Percentiles rank a stretch among this genome's conserved stretches.
Conservation (phyloP, 441 rosid species). For the Adansonia rubrostipa region DNA sequence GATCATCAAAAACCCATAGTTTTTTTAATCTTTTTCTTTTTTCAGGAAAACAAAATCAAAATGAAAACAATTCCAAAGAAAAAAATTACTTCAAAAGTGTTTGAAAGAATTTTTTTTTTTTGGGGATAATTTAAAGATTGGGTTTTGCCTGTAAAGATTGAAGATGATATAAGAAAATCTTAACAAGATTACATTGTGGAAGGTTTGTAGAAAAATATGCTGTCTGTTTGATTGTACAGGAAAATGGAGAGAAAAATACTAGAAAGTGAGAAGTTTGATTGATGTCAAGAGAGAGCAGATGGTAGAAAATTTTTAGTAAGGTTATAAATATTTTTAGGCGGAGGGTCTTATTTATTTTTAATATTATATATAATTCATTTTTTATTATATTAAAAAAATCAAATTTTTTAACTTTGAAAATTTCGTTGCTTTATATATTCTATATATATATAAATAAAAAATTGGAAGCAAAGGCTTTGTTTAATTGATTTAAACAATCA, state of each 20-base stretch:
- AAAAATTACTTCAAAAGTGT: neutral
- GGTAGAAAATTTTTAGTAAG: no score
- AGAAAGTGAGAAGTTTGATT: slow-evolving; percentile 5
- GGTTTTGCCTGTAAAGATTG: slow-evolving; percentile 10
- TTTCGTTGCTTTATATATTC: neutral
- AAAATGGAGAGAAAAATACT: slow-evolving; percentile 27
- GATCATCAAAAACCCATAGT: no score
- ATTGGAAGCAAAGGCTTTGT: no score
- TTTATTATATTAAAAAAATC: no score
- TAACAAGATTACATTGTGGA: neutral
- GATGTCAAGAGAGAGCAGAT: no score
- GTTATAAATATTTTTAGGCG: no score
- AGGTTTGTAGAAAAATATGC: slow-evolving; percentile 8
- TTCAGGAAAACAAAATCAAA: neutral
- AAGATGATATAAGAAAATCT: neutral
- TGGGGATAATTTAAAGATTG: neutral
- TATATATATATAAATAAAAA: neutral
- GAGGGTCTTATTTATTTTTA: no score
- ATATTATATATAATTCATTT: no score
- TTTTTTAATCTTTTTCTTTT: neutral
- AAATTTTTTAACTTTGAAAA: neutral
- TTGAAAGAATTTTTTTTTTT: neutral
- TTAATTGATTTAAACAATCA: no score
- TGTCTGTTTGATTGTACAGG: slow-evolving; percentile 30
- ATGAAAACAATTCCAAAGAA: no score